Evolutionary conservation across 2,329 filamentous ascomycete species (phyloP).

Genomic region (Ploettnerulaceae sp.): DNA sequence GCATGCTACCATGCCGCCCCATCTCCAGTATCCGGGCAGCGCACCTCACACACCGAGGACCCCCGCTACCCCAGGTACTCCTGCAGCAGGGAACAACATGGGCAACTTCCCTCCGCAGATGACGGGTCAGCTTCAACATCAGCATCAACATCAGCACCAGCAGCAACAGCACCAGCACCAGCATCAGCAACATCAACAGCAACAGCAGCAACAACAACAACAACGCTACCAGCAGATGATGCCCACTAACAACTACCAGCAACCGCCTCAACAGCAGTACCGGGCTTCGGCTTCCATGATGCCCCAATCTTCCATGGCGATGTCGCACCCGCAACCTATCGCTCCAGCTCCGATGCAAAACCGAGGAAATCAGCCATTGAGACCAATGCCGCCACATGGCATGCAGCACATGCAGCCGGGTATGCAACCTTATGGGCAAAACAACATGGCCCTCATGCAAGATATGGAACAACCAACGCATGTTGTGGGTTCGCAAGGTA

Average conservation of each 20-base stretch:
- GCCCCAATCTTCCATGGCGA: conserved; percentile 60
- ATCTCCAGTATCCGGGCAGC: conserved; percentile 44
- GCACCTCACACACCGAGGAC: conserved; percentile 54
- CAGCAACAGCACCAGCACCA: conserved; percentile 18
- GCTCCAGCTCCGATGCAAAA: conserved; percentile 61
- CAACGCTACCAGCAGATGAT: conserved; percentile 30
- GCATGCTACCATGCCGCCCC: conserved; percentile 45
- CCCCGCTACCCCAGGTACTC: conserved; percentile 58
- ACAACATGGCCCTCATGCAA: conserved; percentile 49
- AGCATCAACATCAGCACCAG: conserved; percentile 16
- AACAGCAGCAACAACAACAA: conserved; percentile 19
- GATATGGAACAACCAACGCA: conserved; percentile 71
- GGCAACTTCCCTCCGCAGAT: conserved; percentile 53
- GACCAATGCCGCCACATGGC: conserved; percentile 66
- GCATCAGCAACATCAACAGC: conserved; percentile 22
- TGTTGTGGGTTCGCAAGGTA: conserved; percentile 90
- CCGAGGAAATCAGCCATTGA: conserved; percentile 52
- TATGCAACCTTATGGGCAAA: conserved; percentile 55
- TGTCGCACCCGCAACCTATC: conserved; percentile 70
- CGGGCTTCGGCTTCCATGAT: conserved; percentile 56
- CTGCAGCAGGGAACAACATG: conserved; percentile 50
- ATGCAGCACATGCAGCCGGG: conserved; percentile 49
- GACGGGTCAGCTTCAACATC: conserved; percentile 35
- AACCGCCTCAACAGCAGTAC: conserved; percentile 47
- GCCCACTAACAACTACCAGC: conserved; percentile 28